Conservation (phyloP, 139 green algal genomes). For the Nannochloris sp. region DNA sequence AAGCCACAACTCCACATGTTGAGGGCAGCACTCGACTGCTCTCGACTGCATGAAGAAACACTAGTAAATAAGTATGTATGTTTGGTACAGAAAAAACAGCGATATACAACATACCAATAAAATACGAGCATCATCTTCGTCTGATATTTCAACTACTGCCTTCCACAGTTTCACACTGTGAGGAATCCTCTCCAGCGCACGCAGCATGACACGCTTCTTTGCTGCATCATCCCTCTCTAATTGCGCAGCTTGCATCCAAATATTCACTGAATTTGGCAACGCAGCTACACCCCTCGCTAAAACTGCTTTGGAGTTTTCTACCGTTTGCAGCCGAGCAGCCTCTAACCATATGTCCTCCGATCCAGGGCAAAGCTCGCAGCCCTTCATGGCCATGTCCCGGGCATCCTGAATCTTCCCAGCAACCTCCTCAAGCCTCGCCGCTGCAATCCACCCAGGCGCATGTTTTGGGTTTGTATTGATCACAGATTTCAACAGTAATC, state of each 20-base stretch:
- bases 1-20: conserved; percentile 96
- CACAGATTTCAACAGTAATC: conserved; percentile 90
- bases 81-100: too few species aligned
- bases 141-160: conserved; percentile 84
- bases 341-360: conserved; percentile 98
- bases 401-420: conserved; percentile 55
- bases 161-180: conserved; percentile 92
- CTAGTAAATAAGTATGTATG: too few species aligned
- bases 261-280: conserved; percentile 67
- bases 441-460: conserved; percentile 93
- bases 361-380: conserved; percentile 86
- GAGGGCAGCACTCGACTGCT: conserved; percentile 94
- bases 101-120: conserved; percentile 15
- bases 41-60: conserved; percentile 50
- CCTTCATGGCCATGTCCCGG: conserved; percentile 56
- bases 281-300: conserved; percentile 79
- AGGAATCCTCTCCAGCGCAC: conserved; percentile 83
- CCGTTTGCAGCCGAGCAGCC: conserved; percentile 71
- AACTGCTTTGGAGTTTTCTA: conserved; percentile 72
- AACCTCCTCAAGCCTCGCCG: conserved; percentile 76
- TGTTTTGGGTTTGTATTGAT: conserved; percentile 94
- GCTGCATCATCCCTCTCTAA: conserved; percentile 67
- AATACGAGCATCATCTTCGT: conserved; percentile 78
- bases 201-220: conserved; percentile 82
- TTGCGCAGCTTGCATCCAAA: conserved; percentile 82